phyloP scores from a whole-genome alignment of 495 filamentous ascomycete species.

The Penicilliopsis zonata region DNA sequence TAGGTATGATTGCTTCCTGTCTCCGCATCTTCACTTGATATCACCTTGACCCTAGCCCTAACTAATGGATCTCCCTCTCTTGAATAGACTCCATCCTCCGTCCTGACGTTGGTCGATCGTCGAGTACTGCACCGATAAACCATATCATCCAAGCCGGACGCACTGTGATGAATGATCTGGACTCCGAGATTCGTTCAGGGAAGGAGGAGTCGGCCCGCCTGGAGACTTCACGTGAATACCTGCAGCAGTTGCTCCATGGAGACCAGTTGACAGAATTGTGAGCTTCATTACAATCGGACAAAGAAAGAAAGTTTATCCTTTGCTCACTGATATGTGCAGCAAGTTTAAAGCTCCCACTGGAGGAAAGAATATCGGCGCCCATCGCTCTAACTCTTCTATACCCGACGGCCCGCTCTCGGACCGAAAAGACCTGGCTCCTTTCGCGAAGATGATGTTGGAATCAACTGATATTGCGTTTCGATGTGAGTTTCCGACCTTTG shows the following conservation, averaged over 20 bases:
- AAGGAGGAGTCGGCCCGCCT: constrained; percentile 25
- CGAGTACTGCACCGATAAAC: constrained; percentile 30
- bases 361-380: constrained; percentile 10
- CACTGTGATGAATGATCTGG: constrained; percentile 26
- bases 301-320: too few relatives aligned
- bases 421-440: constrained; percentile 33
- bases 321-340: constrained; percentile 30
- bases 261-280: constrained; percentile 64
- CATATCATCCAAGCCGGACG: constrained; percentile 34
- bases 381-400: constrained; percentile 8
- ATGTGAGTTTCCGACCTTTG: constrained; percentile 22
- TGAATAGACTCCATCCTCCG: constrained; percentile 24
- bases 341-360: constrained; percentile 50
- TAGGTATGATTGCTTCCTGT: constrained; percentile 41
- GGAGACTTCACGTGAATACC: constrained; percentile 43
- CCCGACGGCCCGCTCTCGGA: constrained; percentile 11
- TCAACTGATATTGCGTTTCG: constrained; percentile 41
- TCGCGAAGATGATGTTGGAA: constrained; percentile 47
- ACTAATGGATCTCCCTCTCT: constrained; percentile 7
- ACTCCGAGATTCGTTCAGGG: constrained; percentile 27
- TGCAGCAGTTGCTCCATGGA: constrained; percentile 57
- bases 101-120: constrained; percentile 30
- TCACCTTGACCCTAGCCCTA: constrained; percentile 7
- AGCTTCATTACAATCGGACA: too few relatives aligned
- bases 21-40: constrained; percentile 3